Conservation (phyloP, 257 asterid genomes). For the Nicotiana noctiflora region DNA sequence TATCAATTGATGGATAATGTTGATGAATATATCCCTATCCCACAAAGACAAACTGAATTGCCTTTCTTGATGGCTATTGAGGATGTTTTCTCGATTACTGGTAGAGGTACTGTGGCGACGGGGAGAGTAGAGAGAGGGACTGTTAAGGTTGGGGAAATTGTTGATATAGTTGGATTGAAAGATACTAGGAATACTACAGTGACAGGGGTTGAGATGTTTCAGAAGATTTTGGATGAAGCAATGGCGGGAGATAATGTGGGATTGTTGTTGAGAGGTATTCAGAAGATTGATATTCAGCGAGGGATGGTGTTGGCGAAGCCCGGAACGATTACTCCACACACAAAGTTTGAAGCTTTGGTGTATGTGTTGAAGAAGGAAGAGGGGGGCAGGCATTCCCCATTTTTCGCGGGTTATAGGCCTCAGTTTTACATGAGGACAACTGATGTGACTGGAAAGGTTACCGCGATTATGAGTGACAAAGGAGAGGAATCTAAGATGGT, state of each 20-base stretch:
- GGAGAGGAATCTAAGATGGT: slow-evolving; percentile 93
- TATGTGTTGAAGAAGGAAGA: slow-evolving; percentile 98
- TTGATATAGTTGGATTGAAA: slow-evolving; percentile 72
- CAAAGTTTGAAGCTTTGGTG: slow-evolving; percentile 64
- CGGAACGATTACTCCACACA: slow-evolving; percentile 75
- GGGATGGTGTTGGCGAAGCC: slow-evolving; percentile 97
- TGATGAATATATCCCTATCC: slow-evolving; percentile 78
- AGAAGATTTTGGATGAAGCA: slow-evolving; percentile 83
- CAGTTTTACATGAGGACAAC: slow-evolving; percentile 99
- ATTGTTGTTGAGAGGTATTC: slow-evolving; percentile 80
- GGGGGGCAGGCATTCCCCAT: slow-evolving; percentile 95
- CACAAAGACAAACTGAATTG: slow-evolving; percentile 70
- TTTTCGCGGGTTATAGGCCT: slow-evolving; percentile 88
- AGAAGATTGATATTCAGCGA: slow-evolving; percentile 73
- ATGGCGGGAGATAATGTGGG: slow-evolving; percentile 98
- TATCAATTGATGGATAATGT: slow-evolving; percentile 73
- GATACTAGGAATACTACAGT: slow-evolving; percentile 77
- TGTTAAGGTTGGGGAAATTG: slow-evolving; percentile 60
- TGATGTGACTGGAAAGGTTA: slow-evolving; percentile 56
- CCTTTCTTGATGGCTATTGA: slow-evolving; percentile 91
- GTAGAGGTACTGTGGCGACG: slow-evolving; percentile 92
- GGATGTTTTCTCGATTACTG: slow-evolving; percentile 88
- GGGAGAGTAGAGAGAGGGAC: slow-evolving; percentile 93
- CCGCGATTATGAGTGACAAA: slow-evolving; percentile 36
- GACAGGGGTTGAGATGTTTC: slow-evolving; percentile 94